A percentile compares a stretch with the other conserved stretches of the same genome.
phyloP scores from a whole-genome alignment of 306 rosid species.

The Delonix regia region DNA sequence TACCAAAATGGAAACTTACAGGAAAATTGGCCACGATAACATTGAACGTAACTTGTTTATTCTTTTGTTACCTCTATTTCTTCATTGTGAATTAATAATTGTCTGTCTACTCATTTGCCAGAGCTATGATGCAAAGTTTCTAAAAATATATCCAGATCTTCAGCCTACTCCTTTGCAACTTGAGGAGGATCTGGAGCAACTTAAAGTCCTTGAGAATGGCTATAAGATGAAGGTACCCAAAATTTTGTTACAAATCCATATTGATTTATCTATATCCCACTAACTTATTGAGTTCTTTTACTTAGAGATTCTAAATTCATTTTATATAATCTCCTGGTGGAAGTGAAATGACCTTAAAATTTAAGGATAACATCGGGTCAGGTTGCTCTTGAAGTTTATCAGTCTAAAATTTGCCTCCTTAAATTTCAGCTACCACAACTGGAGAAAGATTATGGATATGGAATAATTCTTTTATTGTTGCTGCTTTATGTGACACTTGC shows the following conservation, averaged over 20 bases:
- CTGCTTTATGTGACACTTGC: not conserved
- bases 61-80: conserved; percentile 27
- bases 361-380: not conserved
- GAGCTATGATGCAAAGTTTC: conserved; percentile 92
- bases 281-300: not conserved
- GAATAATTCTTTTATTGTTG: not conserved
- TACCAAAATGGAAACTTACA: conserved; percentile 25
- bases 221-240: conserved; percentile 89
- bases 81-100: conserved; percentile 14
- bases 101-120: conserved; percentile 40
- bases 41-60: not conserved
- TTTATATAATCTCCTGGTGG: not conserved
- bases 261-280: conserved; percentile 3
- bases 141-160: conserved; percentile 74
- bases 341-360: not conserved
- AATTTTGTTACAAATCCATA: not conserved
- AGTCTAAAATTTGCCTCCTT: not conserved
- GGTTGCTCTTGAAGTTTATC: conserved; percentile 1
- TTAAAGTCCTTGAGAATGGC: conserved; percentile 96
- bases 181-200: conserved; percentile 97
- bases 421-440: not conserved
- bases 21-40: not conserved
- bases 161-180: conserved; percentile 86
- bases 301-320: not conserved
- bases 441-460: not conserved